Evolutionary conservation across 148 eudicot species (phyloP), one percentile per base, ranked within the genome.

Genomic region (Nepenthes mirabilis): DNA sequence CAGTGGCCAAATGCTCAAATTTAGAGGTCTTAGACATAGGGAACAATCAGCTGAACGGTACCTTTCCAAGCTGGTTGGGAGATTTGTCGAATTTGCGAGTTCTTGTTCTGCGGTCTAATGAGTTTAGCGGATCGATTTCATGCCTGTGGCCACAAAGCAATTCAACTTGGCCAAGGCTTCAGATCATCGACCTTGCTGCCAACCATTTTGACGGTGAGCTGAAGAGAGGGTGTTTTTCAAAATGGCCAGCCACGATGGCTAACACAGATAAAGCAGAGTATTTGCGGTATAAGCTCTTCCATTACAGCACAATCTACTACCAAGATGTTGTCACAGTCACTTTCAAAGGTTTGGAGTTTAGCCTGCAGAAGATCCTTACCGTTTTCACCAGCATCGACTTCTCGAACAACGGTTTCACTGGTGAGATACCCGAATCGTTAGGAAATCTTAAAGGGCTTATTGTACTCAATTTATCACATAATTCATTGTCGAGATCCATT

Each of bases 121-220:
- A 10, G 10, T 80, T 85, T 14, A 51, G 65, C 34, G 86, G 82
- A 43, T 33, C 64, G 33, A 51, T 76, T 6, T 2, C 9, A 5
- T 65, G 71, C 56, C 45, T 0, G 0, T 0, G 23, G 23, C 23
- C 37, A 0, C 8, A 43, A 7, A 34, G 1, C 11, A 64, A 56
- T 33, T 9, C 13, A 1, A 37, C 43, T 1, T 69, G 75, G 76
- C 72, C 72, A 40, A 9, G 60, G 32, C 78, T 82, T 50, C 91
- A 76, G 50, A 82, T 85, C 9, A 7, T 79, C 1, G 90, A 84
- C 52, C 59, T 84, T 7, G 74, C 84, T 23, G 65, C 55, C 33
- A 86, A 82, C 62, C 57, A 48, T 33, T 82, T 86, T 52, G 50
- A 7, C 11, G 77, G 79, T 6, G 10, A 36, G 2, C 36, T 81